Percentiles rank a stretch among this genome's conserved stretches.
phyloP scores from a whole-genome alignment of 2,329 filamentous ascomycete genomes.

The Xylariaceae sp. region DNA sequence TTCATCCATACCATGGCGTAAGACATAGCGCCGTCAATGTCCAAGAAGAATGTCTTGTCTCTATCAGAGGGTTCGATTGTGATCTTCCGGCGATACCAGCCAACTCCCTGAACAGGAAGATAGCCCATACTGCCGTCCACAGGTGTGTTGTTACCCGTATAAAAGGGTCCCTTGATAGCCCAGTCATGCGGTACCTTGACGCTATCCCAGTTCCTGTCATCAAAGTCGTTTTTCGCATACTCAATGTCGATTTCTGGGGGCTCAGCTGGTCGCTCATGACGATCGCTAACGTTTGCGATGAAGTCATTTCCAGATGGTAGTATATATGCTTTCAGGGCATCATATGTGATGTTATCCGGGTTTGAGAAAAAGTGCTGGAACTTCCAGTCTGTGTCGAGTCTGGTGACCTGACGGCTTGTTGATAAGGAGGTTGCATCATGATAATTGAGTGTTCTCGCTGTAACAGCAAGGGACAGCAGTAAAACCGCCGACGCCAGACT shows the following conservation, averaged over 20 bases:
- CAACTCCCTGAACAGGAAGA: constrained; percentile 47
- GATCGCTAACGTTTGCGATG: constrained; percentile 20
- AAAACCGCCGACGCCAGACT: too few relatives aligned
- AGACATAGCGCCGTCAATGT: constrained; percentile 49
- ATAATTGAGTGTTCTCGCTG: too few relatives aligned
- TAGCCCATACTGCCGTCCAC: constrained; percentile 38
- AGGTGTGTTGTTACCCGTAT: constrained; percentile 24
- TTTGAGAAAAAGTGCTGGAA: constrained; percentile 33
- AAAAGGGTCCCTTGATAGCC: constrained; percentile 40
- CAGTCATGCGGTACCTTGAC: constrained; percentile 41
- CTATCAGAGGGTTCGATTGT: constrained; percentile 12
- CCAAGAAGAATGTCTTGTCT: constrained; percentile 21
- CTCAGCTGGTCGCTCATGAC: constrained; percentile 18
- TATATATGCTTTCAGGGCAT: constrained; percentile 29
- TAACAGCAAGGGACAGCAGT: too few relatives aligned
- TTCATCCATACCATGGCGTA: constrained; percentile 50
- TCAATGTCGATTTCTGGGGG: constrained; percentile 24
- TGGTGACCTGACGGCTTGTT: constrained; percentile 31
- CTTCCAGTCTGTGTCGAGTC: constrained; percentile 32
- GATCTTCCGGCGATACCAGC: constrained; percentile 44
- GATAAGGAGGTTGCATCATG: too few relatives aligned
- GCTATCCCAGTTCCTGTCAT: constrained; percentile 32
- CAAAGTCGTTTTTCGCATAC: constrained; percentile 26
- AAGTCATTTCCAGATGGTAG: constrained; percentile 31
- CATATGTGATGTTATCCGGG: constrained; percentile 32